These are phyloP conservation scores for Coemansia sp. DNA, from an alignment of 192 early-diverging fungal species.

Conservation along the genomic window DNA sequence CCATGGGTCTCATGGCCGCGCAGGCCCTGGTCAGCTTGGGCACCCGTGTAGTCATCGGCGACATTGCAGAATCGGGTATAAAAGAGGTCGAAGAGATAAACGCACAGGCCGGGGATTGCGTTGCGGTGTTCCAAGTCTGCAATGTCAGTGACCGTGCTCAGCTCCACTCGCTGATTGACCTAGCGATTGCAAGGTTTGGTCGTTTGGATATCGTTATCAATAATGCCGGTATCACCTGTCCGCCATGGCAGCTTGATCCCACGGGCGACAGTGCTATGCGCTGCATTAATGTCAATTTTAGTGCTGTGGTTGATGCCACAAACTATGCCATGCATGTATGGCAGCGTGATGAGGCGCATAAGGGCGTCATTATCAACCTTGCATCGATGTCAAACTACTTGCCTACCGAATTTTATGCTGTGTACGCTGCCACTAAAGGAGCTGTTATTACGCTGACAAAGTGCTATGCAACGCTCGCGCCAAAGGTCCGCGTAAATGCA, in stretches of 20 bases:
- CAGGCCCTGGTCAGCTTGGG: slow-evolving; percentile 53
- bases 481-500: slow-evolving; percentile 59
- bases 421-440: slow-evolving; percentile 70
- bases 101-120: slow-evolving; percentile 7
- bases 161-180: slow-evolving; percentile 35
- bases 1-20: slow-evolving; percentile 56
- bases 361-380: slow-evolving; percentile 65
- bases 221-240: slow-evolving; percentile 57
- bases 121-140: slow-evolving; percentile 52
- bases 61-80: slow-evolving; percentile 27
- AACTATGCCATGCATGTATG: slow-evolving; percentile 59
- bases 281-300: slow-evolving; percentile 66
- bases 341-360: slow-evolving; percentile 23
- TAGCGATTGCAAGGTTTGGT: slow-evolving; percentile 52
- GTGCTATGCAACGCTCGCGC: slow-evolving; percentile 34
- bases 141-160: slow-evolving; percentile 42
- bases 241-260: slow-evolving; percentile 27
- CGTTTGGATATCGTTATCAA: slow-evolving; percentile 55
- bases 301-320: slow-evolving; percentile 66
- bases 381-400: slow-evolving; percentile 63
- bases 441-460: slow-evolving; percentile 62
- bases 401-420: slow-evolving; percentile 50
- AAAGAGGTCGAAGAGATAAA: slow-evolving; percentile 30
- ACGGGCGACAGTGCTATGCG: slow-evolving; percentile 49
- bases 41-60: slow-evolving; percentile 57